A percentile compares a stretch with the other conserved stretches of the same genome.
These are phyloP conservation scores for Leccinum subspadiceum DNA, from an alignment of 1,284 basidiomycete genomes.

Conservation along the genomic window DNA sequence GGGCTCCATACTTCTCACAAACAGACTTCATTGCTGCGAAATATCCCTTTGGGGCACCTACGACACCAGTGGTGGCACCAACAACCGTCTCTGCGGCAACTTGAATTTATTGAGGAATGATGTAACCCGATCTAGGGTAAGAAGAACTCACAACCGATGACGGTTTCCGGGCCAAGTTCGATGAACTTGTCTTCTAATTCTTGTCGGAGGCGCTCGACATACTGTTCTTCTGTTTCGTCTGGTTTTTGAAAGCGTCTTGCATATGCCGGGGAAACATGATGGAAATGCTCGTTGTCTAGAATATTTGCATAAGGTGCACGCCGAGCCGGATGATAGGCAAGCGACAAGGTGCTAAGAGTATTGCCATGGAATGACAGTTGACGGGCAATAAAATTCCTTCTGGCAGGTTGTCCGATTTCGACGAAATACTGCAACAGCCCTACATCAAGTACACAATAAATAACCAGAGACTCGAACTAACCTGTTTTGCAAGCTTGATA, in stretches of 20 bases:
- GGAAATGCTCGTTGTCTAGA: constrained; percentile 62
- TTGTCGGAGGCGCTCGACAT: constrained; percentile 69
- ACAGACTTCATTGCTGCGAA: constrained; percentile 83
- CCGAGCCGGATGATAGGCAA: constrained; percentile 64
- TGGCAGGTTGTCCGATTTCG: constrained; percentile 65
- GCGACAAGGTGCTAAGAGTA: constrained; percentile 66
- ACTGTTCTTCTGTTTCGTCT: constrained; percentile 73
- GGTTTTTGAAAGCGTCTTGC: constrained; percentile 69
- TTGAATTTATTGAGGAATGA: constrained; percentile 30
- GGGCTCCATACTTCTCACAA: constrained; percentile 81
- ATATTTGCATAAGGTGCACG: constrained; percentile 66
- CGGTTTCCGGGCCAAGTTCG: constrained; percentile 76
- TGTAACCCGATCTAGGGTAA: neutral
- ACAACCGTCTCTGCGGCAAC: constrained; percentile 84
- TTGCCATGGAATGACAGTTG: constrained; percentile 84
- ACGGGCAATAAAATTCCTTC: constrained; percentile 79
- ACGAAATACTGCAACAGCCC: constrained; percentile 54
- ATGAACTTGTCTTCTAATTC: constrained; percentile 85
- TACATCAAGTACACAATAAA: constrained; percentile 7
- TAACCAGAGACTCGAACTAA: constrained; percentile 24
- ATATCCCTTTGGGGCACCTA: constrained; percentile 76
- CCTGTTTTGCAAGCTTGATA: constrained; percentile 77
- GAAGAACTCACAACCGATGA: constrained; percentile 65
- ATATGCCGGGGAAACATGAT: constrained; percentile 86
- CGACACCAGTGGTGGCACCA: constrained; percentile 77